Percentiles rank a stretch among this genome's conserved stretches.
Conservation (phyloP, 2,329 filamentous ascomycete genomes). For the Escovopsis weberi region DNA sequence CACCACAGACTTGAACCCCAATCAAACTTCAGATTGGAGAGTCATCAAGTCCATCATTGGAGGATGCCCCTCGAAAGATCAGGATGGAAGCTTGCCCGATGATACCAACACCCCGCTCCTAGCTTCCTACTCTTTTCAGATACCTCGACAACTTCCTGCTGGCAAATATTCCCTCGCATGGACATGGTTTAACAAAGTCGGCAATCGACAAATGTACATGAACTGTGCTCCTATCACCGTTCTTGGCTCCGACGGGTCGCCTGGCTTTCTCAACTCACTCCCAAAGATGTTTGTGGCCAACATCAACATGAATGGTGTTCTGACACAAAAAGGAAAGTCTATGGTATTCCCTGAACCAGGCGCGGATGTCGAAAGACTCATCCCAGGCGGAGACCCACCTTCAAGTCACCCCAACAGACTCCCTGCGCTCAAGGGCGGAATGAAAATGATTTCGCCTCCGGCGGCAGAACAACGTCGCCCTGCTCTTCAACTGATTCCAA, state of each 20-base stretch:
- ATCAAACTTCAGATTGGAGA: constrained; percentile 57
- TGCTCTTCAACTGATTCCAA: no score
- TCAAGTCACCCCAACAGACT: background rate
- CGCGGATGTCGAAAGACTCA: constrained; percentile 33
- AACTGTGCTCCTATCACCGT: constrained; percentile 73
- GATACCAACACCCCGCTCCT: no score
- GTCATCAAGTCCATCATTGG: constrained; percentile 82
- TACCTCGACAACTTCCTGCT: constrained; percentile 14
- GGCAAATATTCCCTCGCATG: constrained; percentile 76
- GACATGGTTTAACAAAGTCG: constrained; percentile 90
- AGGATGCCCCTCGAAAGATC: constrained; percentile 57
- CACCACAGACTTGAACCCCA: constrained; percentile 61
- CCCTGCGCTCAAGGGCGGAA: background rate
- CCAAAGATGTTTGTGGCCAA: constrained; percentile 60
- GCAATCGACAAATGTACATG: constrained; percentile 97
- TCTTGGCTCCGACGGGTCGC: constrained; percentile 32
- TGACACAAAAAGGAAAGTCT: constrained; percentile 27
- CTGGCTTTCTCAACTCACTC: constrained; percentile 46
- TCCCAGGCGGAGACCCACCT: constrained; percentile 22
- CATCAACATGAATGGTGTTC: constrained; percentile 36
- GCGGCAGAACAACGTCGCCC: no score
- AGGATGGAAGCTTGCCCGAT: constrained; percentile 39
- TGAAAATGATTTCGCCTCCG: background rate
- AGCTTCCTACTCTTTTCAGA: no score
- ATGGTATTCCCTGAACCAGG: constrained; percentile 51